A percentile compares a stretch with the other conserved stretches of the same genome.
These are phyloP conservation scores for Barnettozyma salicaria DNA, from an alignment of 805 yeast genomes.

Conservation along the genomic window DNA sequence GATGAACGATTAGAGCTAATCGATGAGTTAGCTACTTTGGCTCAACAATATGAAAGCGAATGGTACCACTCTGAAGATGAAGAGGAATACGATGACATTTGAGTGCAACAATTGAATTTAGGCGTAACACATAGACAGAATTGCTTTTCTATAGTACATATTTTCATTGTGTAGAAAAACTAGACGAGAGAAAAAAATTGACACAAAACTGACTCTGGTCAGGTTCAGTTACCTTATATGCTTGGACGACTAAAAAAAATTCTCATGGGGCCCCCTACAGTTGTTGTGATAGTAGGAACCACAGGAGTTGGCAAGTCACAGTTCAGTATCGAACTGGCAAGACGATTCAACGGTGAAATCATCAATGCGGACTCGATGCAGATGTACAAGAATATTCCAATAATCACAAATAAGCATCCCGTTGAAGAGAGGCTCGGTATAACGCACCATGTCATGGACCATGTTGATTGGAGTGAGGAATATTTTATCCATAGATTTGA, in stretches of 20 bases:
- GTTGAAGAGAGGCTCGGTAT: slow-evolving; percentile 65
- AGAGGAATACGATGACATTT: slow-evolving; percentile 36
- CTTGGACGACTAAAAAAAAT: slow-evolving; percentile 5
- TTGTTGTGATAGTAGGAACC: slow-evolving; percentile 78
- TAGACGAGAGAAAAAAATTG: slow-evolving; percentile 1
- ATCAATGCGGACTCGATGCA: slow-evolving; percentile 98
- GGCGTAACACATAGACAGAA: too few relatives aligned
- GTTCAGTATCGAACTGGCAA: slow-evolving; percentile 74
- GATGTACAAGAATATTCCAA: slow-evolving; percentile 66
- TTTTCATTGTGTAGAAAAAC: neutral
- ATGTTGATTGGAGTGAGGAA: slow-evolving; percentile 73
- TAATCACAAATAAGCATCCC: slow-evolving; percentile 92
- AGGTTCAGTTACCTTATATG: slow-evolving; percentile 8
- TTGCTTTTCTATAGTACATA: too few relatives aligned
- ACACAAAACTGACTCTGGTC: neutral
- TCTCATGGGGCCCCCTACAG: slow-evolving; percentile 26
- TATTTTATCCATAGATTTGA: slow-evolving; percentile 77
- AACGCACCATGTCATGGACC: slow-evolving; percentile 84
- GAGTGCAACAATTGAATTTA: too few relatives aligned
- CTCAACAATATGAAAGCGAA: slow-evolving; percentile 45
- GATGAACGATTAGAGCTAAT: slow-evolving; percentile 52
- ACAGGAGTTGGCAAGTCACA: slow-evolving; percentile 97
- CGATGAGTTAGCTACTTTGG: slow-evolving; percentile 40
- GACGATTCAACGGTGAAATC: slow-evolving; percentile 74
- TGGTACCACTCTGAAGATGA: slow-evolving; percentile 36